Conservation (phyloP, 305 asterid species). For the Fraxinus paxiana region DNA sequence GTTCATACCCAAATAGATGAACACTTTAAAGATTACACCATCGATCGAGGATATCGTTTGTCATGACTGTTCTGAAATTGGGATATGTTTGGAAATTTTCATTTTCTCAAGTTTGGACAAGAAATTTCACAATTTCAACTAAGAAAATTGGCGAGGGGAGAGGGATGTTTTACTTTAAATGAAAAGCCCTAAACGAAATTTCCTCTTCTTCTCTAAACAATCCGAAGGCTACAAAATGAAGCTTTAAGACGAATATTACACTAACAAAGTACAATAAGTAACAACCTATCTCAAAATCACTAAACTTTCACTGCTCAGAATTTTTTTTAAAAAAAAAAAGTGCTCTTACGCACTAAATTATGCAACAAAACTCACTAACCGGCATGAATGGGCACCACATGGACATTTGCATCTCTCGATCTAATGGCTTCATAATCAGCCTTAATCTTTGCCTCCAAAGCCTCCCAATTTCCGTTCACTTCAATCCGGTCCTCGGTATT, state of each 20-base stretch:
- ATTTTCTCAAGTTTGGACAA: background rate
- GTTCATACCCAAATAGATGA: background rate
- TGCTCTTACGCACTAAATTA: background rate
- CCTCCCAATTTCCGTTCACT: constrained; percentile 58
- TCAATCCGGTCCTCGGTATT: constrained; percentile 43
- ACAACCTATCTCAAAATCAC: background rate
- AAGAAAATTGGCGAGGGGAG: background rate
- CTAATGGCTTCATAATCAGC: constrained; percentile 55
- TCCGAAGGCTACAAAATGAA: constrained; percentile 14
- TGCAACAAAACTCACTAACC: constrained; percentile 45
- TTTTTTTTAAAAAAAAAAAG: background rate
- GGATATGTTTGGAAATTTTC: background rate
- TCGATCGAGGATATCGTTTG: background rate
- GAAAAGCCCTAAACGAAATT: background rate
- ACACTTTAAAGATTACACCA: background rate
- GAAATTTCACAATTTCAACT: background rate
- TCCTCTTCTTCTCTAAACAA: background rate
- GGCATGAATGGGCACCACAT: constrained; percentile 86
- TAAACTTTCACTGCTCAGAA: background rate
- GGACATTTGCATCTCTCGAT: constrained; percentile 59
- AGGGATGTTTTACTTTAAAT: background rate
- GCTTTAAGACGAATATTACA: constrained; percentile 17
- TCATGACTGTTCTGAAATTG: background rate
- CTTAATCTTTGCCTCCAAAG: constrained; percentile 75
- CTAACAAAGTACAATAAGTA: constrained; percentile 14